phyloP scores from a whole-genome alignment of 192 early-diverging fungal species.

The Backusella mclennaniae region DNA sequence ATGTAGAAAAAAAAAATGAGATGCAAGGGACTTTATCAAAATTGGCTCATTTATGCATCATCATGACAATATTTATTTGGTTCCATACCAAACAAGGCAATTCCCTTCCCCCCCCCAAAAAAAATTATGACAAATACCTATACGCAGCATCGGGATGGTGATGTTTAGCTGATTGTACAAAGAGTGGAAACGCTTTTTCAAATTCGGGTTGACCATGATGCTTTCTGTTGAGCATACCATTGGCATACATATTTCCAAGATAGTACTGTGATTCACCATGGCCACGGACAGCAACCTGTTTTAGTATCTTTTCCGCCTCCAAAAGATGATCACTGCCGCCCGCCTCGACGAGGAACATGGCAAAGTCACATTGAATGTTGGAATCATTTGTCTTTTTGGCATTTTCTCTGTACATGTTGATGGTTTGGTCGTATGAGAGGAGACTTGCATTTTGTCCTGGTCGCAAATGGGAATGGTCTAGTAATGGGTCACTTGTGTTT shows the following conservation, averaged over 20 bases:
- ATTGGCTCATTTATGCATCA: slow-evolving; percentile 5
- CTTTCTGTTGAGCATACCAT: slow-evolving; percentile 55
- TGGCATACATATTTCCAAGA: slow-evolving; percentile 64
- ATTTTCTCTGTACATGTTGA: slow-evolving; percentile 58
- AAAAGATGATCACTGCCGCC: slow-evolving; percentile 27
- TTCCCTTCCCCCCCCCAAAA: not conserved
- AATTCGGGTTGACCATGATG: slow-evolving; percentile 49
- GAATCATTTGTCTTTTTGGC: slow-evolving; percentile 60
- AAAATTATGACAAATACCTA: slow-evolving; percentile 10
- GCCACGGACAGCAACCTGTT: slow-evolving; percentile 51
- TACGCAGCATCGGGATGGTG: slow-evolving; percentile 63
- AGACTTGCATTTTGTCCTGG: slow-evolving; percentile 53
- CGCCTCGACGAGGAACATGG: slow-evolving; percentile 60
- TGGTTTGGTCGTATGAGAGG: slow-evolving; percentile 51
- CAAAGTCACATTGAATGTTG: slow-evolving; percentile 62
- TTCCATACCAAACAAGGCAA: not conserved
- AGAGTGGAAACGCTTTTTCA: slow-evolving; percentile 63
- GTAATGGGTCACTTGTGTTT: slow-evolving; percentile 21
- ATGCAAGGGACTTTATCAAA: not conserved
- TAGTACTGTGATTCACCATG: slow-evolving; percentile 66
- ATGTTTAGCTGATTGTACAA: slow-evolving; percentile 65
- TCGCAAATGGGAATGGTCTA: slow-evolving; percentile 54
- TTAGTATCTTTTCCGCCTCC: slow-evolving; percentile 63
- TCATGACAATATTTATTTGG: not conserved
- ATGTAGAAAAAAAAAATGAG: not conserved